phyloP scores from a whole-genome alignment of 78 protist genomes.

The Goniomonas avonlea region DNA sequence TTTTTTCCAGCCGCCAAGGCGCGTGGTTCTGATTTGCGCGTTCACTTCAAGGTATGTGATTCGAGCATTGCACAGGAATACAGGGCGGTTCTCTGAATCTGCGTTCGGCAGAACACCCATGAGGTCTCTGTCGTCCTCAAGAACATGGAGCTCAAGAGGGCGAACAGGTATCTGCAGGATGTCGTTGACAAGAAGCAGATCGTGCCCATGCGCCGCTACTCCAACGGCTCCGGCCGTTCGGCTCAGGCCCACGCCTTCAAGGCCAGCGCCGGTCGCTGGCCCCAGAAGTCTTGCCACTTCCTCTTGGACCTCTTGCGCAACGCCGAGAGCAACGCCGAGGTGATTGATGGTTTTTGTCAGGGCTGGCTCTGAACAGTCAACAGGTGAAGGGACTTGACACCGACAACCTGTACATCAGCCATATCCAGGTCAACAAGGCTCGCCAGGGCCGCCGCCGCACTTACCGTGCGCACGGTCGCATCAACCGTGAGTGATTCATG shows the following conservation, averaged over 20 bases:
- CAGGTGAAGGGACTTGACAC: conserved; percentile 41
- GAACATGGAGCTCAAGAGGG: conserved; percentile 39
- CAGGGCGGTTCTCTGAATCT: not conserved
- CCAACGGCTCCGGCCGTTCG: conserved; percentile 47
- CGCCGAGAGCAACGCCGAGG: conserved; percentile 60
- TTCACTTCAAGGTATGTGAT: conserved; percentile 82
- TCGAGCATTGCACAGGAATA: not conserved
- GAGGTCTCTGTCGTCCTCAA: conserved; percentile 73
- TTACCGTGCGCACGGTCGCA: conserved; percentile 77
- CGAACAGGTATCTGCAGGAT: conserved; percentile 38
- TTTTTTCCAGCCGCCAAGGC: conserved; percentile 76
- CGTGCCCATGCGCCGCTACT: conserved; percentile 58
- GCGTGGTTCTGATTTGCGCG: conserved; percentile 78
- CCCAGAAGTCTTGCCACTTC: conserved; percentile 43
- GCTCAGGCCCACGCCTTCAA: conserved; percentile 39
- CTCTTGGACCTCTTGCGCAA: conserved; percentile 49
- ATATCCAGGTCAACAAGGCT: conserved; percentile 55
- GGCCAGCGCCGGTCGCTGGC: conserved; percentile 28
- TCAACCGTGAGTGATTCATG: conserved; percentile 8
- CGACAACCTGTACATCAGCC: conserved; percentile 41
- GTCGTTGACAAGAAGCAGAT: conserved; percentile 54
- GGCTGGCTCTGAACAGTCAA: not conserved
- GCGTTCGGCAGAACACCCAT: conserved; percentile 86
- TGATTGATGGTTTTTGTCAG: not conserved
- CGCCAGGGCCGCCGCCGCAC: conserved; percentile 52